Conservation (phyloP, 306 rosid genomes). For the Pachyrhizus erosus region DNA sequence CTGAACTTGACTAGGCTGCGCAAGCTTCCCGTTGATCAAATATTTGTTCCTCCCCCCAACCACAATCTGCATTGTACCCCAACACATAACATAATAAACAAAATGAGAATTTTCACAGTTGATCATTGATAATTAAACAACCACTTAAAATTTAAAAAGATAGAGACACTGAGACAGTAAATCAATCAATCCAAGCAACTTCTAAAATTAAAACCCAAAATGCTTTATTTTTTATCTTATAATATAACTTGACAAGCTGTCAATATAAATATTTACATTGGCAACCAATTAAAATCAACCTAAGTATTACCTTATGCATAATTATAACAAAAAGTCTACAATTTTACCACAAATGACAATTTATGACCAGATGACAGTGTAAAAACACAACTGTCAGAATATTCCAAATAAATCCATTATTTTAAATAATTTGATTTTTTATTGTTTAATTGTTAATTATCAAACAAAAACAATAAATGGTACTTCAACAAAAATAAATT, state of each 20-base stretch:
- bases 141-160: not conserved
- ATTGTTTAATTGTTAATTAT: not conserved
- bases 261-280: too few relatives aligned
- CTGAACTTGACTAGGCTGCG: slow-evolving; percentile 97
- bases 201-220: too few relatives aligned
- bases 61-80: slow-evolving; percentile 71
- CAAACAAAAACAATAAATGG: not conserved
- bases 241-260: too few relatives aligned
- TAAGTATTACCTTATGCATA: too few relatives aligned
- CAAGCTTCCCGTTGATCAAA: slow-evolving; percentile 94
- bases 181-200: slow-evolving; percentile 19
- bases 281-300: too few relatives aligned
- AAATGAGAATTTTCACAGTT: not conserved
- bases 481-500: not conserved
- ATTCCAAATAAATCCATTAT: too few relatives aligned
- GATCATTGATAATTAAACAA: not conserved
- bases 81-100: slow-evolving; percentile 31
- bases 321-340: too few relatives aligned
- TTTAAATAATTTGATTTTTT: too few relatives aligned
- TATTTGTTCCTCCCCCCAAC: slow-evolving; percentile 98
- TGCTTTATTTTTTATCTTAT: too few relatives aligned
- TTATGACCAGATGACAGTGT: not conserved
- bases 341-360: too few relatives aligned
- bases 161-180: not conserved
- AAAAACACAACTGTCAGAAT: not conserved